Evolutionary conservation across 495 filamentous ascomycete genomes (phyloP).

Genomic region (Penicillium tannophilum): DNA sequence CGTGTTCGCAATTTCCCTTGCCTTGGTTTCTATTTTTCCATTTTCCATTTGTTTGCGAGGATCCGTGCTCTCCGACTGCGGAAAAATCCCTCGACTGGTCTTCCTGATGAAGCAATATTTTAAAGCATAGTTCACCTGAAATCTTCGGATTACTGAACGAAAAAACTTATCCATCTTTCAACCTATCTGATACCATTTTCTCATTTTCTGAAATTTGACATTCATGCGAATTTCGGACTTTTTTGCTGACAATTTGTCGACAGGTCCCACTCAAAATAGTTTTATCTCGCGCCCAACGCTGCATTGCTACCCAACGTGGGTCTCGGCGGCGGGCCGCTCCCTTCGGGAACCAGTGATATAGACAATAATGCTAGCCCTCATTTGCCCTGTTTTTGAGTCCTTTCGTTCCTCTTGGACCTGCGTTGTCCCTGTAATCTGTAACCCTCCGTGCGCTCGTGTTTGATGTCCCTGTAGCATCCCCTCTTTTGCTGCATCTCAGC

Average conservation of each 20-base stretch:
- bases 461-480: background rate
- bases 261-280: constrained; percentile 5
- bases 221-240: constrained; percentile 7
- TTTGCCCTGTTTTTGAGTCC: constrained; percentile 13
- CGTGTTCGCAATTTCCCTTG: constrained; percentile 8
- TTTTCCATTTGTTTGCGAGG: constrained; percentile 1
- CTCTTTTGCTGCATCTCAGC: background rate
- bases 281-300: constrained; percentile 10
- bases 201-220: constrained; percentile 10
- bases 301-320: constrained; percentile 52
- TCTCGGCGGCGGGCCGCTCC: constrained; percentile 29
- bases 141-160: constrained; percentile 53
- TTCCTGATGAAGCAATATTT: constrained; percentile 49
- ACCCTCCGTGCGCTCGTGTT: background rate
- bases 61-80: constrained; percentile 3
- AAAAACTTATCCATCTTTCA: constrained; percentile 52
- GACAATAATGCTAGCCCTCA: constrained; percentile 2
- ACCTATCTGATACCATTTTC: constrained; percentile 37
- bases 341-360: constrained; percentile 10
- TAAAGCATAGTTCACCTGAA: constrained; percentile 56
- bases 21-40: background rate
- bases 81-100: constrained; percentile 1
- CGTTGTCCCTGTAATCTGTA: constrained; percentile 5
- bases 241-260: constrained; percentile 4
- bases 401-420: background rate